A percentile compares a stretch with the other conserved stretches of the same genome.
Conservation (phyloP, 352 stramenopile genomes). For the Pythium myriotylum region DNA sequence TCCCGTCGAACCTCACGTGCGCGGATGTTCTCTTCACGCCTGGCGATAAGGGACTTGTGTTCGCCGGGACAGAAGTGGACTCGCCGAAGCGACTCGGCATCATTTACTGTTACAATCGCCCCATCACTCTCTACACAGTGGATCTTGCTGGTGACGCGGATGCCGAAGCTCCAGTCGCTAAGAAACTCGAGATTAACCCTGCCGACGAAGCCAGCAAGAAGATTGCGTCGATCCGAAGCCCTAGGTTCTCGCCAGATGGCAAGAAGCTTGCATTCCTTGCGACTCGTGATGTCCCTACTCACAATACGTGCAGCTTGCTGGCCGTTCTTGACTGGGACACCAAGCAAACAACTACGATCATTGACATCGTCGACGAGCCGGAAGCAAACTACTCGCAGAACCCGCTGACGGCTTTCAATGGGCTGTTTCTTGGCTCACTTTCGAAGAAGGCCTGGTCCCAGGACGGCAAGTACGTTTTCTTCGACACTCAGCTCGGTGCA, state of each 20-base stretch:
- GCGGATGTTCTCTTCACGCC: constrained; percentile 72
- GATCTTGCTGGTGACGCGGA: constrained; percentile 26
- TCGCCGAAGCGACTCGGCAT: constrained; percentile 68
- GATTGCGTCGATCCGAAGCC: constrained; percentile 58
- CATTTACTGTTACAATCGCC: constrained; percentile 89
- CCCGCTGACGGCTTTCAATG: constrained; percentile 64
- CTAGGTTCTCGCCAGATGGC: constrained; percentile 70
- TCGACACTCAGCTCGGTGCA: constrained; percentile 70
- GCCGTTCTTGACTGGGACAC: constrained; percentile 64
- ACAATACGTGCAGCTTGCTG: constrained; percentile 77
- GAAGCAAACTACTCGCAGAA: constrained; percentile 32
- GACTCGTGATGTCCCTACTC: constrained; percentile 66
- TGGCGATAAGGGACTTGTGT: constrained; percentile 56
- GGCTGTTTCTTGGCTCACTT: constrained; percentile 63
- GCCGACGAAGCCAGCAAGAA: constrained; percentile 38
- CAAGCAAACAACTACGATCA: constrained; percentile 58
- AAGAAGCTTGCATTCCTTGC: constrained; percentile 68
- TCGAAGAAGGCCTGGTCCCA: constrained; percentile 54
- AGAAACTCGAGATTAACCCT: constrained; percentile 43
- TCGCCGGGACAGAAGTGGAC: constrained; percentile 61
- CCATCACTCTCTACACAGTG: constrained; percentile 63
- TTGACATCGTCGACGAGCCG: constrained; percentile 66
- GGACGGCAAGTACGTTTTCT: constrained; percentile 61
- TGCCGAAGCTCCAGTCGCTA: constrained; percentile 33
- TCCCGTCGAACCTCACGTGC: constrained; percentile 59